A percentile compares a stretch with the other conserved stretches of the same genome.
phyloP scores from a whole-genome alignment of 805 yeast genomes.

The Schwanniomyces pseudopolymorphus region DNA sequence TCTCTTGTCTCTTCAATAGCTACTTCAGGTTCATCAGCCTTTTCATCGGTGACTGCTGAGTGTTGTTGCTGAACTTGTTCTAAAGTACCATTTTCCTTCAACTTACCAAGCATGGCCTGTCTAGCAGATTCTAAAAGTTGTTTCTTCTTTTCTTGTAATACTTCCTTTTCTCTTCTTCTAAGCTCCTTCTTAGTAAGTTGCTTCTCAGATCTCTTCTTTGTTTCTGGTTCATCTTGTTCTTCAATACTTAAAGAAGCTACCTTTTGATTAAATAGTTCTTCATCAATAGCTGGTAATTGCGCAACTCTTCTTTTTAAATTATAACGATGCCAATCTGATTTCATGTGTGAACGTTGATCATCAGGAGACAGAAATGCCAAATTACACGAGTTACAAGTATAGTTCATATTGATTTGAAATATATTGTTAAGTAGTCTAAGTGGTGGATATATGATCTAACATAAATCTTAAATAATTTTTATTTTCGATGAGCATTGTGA shows the following conservation, averaged over 20 bases:
- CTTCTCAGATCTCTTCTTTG: slow-evolving; percentile 21
- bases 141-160: slow-evolving; percentile 46
- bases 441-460: not conserved
- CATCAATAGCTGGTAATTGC: slow-evolving; percentile 43
- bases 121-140: slow-evolving; percentile 49
- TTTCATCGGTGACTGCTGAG: not conserved
- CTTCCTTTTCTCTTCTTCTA: slow-evolving; percentile 51
- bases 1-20: not conserved
- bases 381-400: slow-evolving; percentile 86
- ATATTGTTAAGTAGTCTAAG: not conserved
- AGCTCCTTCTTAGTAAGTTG: slow-evolving; percentile 49
- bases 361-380: slow-evolving; percentile 80
- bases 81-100: slow-evolving; percentile 1
- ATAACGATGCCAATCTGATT: slow-evolving; percentile 97
- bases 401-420: slow-evolving; percentile 11
- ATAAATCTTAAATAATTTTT: not conserved
- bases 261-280: slow-evolving; percentile 36
- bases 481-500: slow-evolving; percentile 5
- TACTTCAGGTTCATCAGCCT: not conserved
- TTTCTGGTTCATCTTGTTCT: slow-evolving; percentile 17
- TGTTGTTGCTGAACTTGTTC: not conserved
- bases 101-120: slow-evolving; percentile 32
- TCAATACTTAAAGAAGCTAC: slow-evolving; percentile 18
- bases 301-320: slow-evolving; percentile 94
- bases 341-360: slow-evolving; percentile 90